Evolutionary conservation across 2,329 filamentous ascomycete genomes (phyloP), one percentile per base, ranked within the genome.

Genomic region (Lecanicillium sp.): DNA sequence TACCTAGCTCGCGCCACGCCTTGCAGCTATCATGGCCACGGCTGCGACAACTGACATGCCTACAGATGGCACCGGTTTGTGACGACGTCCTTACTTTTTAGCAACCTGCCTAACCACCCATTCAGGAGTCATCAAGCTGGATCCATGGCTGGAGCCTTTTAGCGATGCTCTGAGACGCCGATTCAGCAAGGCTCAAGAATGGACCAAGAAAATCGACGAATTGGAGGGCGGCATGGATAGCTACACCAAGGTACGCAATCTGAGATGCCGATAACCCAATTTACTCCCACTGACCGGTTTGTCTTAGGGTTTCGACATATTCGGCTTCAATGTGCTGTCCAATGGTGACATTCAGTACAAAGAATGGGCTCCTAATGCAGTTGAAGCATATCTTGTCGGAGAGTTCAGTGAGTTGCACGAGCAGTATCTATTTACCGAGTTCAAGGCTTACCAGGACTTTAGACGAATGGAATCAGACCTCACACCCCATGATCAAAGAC

Each of bases 341-440:
- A 83, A 95, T 60, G 88, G 88, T 65, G 90, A 90, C 65, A 89
- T 98, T 56, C 74, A 77, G 50, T 98, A 98, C 68, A 80, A 89
- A 57, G 93, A 98, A 77, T 98, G 93, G 93, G 93, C 93, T 1
- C 90, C 93, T 21, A 94, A 90, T 72, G 91, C 90, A 46, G 74
- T 81, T 33, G 77, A 86, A 60, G 93, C 93, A 42, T 90, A 83
- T 63, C 77, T 98, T 44, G 85, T 95, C 58, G 93, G 93, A 52
- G 93, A 97, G 58, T 98, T 97, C 75, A 98, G 86, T 90, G 72
- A 56, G 83, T 63, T 48, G 32, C 12, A 27, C 19, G 7, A 14
- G 5, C 47, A 7, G 14, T 4, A 14, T n/a, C 14, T 19, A 35
- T 17, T 36, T 41, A 42, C n/a, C n/a, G n/a, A n/a, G n/a, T n/a